Base-by-base conservation (phyloP, 1,284 basidiomycete species). In the Cystobasidium sp. region DNA sequence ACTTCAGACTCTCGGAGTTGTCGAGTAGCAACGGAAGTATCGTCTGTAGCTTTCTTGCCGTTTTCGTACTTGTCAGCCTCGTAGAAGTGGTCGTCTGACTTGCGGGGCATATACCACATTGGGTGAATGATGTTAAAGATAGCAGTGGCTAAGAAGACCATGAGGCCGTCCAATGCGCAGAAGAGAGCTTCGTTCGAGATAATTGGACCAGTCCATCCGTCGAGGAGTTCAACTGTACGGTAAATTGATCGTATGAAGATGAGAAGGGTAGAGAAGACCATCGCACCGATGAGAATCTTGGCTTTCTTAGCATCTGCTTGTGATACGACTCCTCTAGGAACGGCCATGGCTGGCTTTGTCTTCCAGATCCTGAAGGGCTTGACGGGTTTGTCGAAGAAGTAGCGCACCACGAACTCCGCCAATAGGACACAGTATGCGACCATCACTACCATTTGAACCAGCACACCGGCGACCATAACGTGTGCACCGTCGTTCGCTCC, bases 381-480 rank as follows among this genome's bases (percentile, higher is more conserved):
- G 18, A 85, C 74, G 2, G 87, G 87, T 24, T 78, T 80, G 75
- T 87, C 81, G 20, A 73, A 63, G 49, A 79, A 51, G 78, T 84
- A 86, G 2, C 86, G 85, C 10, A 83, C n/a, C 63, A 86, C 80
- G 79, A 86, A 88, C 75, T 88, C 87, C 39, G 80, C 68, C 0
- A 84, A 84, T 16, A 85, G 81, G 7, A 81, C 41, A 24, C 83
- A 80, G 78, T 86, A 88, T 51, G 83, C 75, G 18, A 81, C 78
- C 74, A 88, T 86, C n/a, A 84, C 82, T 43, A 59, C 46, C 58
- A 88, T 81, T 79, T 88, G 88, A 75, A 88, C 84, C 43, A 84
- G 81, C 75, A 88, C 88, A 68, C 88, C 88, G 39, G 80, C 85
- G 4, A 88, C 82, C 87, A 88, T 73, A 41, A 88, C 83, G 67